Conservation (phyloP, 176 grass and related monocot species). For the Triticum monococcum region DNA sequence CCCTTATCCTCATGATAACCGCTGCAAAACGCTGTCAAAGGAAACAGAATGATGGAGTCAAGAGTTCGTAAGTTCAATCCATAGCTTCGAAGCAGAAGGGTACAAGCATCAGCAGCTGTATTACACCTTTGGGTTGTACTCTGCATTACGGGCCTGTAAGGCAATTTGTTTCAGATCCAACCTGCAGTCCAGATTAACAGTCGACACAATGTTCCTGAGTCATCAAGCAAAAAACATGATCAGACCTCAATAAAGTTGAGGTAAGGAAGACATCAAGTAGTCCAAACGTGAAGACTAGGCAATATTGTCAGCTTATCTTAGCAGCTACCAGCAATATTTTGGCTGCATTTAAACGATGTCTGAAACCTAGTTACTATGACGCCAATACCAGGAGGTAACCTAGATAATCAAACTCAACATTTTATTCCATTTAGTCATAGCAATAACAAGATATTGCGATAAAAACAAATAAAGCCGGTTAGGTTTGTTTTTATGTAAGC, state of each 20-base stretch:
- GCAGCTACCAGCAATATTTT: neutral
- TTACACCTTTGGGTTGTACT: constrained; percentile 87
- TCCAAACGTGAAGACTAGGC: too few relatives aligned
- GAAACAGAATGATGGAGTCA: constrained; percentile 5
- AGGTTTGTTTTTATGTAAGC: too few relatives aligned
- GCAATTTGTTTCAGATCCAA: constrained; percentile 75
- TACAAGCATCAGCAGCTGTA: neutral
- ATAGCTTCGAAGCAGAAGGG: neutral
- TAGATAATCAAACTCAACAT: neutral
- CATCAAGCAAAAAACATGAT: neutral
- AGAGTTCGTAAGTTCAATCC: neutral
- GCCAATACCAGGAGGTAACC: neutral
- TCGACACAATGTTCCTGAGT: constrained; percentile 82
- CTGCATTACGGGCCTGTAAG: constrained; percentile 66
- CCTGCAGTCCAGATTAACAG: constrained; percentile 63
- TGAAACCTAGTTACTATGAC: neutral
- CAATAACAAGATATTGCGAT: too few relatives aligned
- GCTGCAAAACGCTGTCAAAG: constrained; percentile 70
- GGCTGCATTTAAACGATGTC: neutral
- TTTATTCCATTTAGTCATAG: neutral
- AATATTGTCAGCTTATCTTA: neutral
- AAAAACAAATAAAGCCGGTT: too few relatives aligned
- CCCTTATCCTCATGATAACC: constrained; percentile 92
- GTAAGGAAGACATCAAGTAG: neutral
- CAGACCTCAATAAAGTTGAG: neutral